Base-by-base conservation (phyloP, 2,329 filamentous ascomycete genomes). In the Neocatenulostroma microsporum region DNA sequence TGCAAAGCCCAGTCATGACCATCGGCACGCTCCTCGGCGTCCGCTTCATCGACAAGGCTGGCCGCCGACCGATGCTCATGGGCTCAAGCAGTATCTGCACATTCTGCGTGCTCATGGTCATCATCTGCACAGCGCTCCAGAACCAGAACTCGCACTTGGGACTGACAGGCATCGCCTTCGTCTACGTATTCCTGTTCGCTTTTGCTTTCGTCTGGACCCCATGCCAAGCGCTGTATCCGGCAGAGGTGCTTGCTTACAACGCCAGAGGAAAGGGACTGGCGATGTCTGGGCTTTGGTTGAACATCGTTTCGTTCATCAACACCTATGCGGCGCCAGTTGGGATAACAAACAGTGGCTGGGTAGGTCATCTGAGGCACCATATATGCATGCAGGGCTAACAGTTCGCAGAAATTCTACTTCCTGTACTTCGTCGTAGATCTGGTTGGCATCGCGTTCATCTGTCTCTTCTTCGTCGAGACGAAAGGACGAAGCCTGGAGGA, bases 31-130 rank as follows among this genome's bases (percentile, higher is more conserved):
- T 31, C 10, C 13, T 31, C 5, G 29, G 29, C 10, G 29, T 31
- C 29, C 29, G 29, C 13, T 31, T 31, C 29, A 31, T 31, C 17
- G 29, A 31, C 29, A 31, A 31, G 29, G 29, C 29, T 10, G 29
- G 29, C 9, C 29, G 29, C 17, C 11, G 29, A 13, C 29, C 29
- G 14, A 31, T 31, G 29, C 29, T 31, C 7, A 31, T 31, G 29
- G 29, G 12, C 9, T 31, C 29, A 10, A 18, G 11, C 11, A 18
- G 14, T 17, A 20, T 31, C 29, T 31, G 29, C 17, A 31, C 7
- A 9, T 31, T 31, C 29, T 31, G 29, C 29, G 29, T 31, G 5
- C 11, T 31, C 10, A 31, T 31, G 29, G 18, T 31, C 6, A 31
- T 31, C 18, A 31, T 31, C 18, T 31, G 29, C 14, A 31, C 29